Evolutionary conservation across 345 rosid species (phyloP).

Genomic region (Citrus hindsii): DNA sequence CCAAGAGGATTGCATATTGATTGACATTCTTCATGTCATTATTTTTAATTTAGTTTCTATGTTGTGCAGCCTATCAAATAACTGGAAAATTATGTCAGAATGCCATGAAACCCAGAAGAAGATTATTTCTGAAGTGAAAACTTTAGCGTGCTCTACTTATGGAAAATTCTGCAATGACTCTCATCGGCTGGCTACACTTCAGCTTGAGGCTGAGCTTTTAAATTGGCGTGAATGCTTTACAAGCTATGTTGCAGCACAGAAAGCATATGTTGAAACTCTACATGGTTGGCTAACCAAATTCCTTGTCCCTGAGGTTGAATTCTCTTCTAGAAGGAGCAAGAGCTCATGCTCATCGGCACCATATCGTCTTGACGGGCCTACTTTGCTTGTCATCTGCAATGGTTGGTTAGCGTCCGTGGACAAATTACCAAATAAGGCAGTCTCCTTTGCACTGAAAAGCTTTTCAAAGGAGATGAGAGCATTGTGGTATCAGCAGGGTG

Average conservation of each 20-base stretch:
- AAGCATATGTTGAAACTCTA: slow-evolving; percentile 53
- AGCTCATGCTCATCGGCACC: slow-evolving; percentile 26
- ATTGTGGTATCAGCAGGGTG: slow-evolving; percentile 63
- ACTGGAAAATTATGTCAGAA: slow-evolving; percentile 72
- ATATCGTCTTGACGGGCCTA: slow-evolving; percentile 45
- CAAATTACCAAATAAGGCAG: slow-evolving; percentile 48
- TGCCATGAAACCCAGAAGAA: slow-evolving; percentile 73
- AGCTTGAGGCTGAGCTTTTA: slow-evolving; percentile 70
- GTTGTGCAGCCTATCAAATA: slow-evolving; percentile 41
- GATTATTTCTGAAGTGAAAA: slow-evolving; percentile 56
- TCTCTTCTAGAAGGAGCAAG: slow-evolving; percentile 43
- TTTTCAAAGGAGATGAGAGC: slow-evolving; percentile 56
- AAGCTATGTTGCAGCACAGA: slow-evolving; percentile 50
- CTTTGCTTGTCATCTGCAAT: slow-evolving; percentile 45
- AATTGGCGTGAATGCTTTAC: slow-evolving; percentile 57
- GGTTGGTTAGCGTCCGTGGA: slow-evolving; percentile 49
- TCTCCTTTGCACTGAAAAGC: slow-evolving; percentile 46
- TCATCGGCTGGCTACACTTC: slow-evolving; percentile 68
- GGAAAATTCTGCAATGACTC: slow-evolving; percentile 66
- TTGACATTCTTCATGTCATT: not conserved
- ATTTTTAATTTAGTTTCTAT: slow-evolving; percentile 14
- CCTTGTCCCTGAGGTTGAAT: slow-evolving; percentile 53
- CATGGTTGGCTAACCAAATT: slow-evolving; percentile 68
- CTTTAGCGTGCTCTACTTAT: slow-evolving; percentile 41
- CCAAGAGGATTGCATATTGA: not conserved